These are phyloP conservation scores for Oropetium thomaeum DNA, from an alignment of 176 grass and related monocot genomes.

Conservation along the genomic window DNA sequence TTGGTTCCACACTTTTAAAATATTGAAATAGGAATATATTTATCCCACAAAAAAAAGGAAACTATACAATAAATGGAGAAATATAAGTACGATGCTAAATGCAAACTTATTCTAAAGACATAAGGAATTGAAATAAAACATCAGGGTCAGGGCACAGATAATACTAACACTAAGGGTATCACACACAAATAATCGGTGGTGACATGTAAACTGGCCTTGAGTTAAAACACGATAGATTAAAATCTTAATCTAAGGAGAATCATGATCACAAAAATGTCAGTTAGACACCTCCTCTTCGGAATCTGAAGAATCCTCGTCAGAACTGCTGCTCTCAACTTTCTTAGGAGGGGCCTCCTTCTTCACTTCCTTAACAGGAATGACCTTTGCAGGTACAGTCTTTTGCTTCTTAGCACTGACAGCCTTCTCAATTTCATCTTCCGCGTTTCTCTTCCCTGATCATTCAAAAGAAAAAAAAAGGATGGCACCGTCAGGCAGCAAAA, in stretches of 20 bases:
- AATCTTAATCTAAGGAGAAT: background rate
- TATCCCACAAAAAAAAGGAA: background rate
- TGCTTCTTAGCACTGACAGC: conserved; percentile 60
- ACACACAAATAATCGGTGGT: background rate
- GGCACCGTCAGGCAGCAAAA: background rate
- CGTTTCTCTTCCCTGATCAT: conserved; percentile 70
- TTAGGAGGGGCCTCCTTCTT: conserved; percentile 58
- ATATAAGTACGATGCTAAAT: background rate
- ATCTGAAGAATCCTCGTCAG: conserved; percentile 67
- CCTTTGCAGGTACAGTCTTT: conserved; percentile 42
- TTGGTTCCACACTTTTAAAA: too few species aligned
- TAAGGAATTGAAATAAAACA: background rate
- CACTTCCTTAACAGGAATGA: background rate
- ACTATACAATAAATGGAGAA: background rate
- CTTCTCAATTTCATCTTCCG: conserved; percentile 52
- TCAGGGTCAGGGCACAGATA: background rate
- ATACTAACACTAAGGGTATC: background rate
- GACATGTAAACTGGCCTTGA: background rate
- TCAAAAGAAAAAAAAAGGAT: background rate
- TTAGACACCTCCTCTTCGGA: conserved; percentile 64
- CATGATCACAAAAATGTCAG: background rate
- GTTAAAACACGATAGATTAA: conserved; percentile 15
- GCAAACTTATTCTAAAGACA: background rate
- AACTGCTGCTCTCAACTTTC: conserved; percentile 59
- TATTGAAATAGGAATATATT: too few species aligned